Evolutionary conservation across 192 early-diverging fungal species (phyloP), one percentile per base, ranked within the genome.

Genomic region (Mortierella antarctica): DNA sequence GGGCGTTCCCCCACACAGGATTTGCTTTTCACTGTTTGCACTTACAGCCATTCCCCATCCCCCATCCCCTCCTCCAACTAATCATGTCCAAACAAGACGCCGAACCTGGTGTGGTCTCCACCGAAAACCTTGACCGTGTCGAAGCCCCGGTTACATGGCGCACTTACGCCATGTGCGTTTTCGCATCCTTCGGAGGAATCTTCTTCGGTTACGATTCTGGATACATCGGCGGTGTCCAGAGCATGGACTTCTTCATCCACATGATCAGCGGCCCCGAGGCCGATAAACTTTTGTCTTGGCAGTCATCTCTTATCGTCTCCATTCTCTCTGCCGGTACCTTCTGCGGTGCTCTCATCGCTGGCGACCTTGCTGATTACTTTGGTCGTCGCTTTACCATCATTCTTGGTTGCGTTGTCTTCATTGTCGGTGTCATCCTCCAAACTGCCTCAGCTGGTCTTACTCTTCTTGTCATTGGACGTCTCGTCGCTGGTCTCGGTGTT

Each of bases 191-290:
- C 57, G 91, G 89, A 71, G 90, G 88, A 15, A 83, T 92, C 60
- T 79, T 92, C 57, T 94, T 92, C 74, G 93, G 93, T 62, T 95
- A 93, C 67, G 93, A 95, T 82, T 91, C 86, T 11, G 93, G 92
- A 31, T 86, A 92, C 18, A 92, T 92, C 73, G 88, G 90, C 51
- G 90, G 89, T 53, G 88, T 92, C 57, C 83, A 91, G 65, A 88
- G 87, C 70, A 93, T 94, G 92, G 71, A 83, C 63, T 63, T 77
- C 49, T 91, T 88, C 67, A 86, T 87, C 57, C 53, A 55, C 41
- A 89, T 86, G 79, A 89, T 90, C 65, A 58, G 71, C 74, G 62
- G 80, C 41, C 88, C 87, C 9, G 47, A 73, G 48, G 79, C 85
- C 8, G 58, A 70, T 12, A 63, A 71, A 59, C 70, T 85, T 44